These are phyloP conservation scores for Lenzites betulinus DNA, from an alignment of 768 basidiomycete genomes.

Conservation along the genomic window DNA sequence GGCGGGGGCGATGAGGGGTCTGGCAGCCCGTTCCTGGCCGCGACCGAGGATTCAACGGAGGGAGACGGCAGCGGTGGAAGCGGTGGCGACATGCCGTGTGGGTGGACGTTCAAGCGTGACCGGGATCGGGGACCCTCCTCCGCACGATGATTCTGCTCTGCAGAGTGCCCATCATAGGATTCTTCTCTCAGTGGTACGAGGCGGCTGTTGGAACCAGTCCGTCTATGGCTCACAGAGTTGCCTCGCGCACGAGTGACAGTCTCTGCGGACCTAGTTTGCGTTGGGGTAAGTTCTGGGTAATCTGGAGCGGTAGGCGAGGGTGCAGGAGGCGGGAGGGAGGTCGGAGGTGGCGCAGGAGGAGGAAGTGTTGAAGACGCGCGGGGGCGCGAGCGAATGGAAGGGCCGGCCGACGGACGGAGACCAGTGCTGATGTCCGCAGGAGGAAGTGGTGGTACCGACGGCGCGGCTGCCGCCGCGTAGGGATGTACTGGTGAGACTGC, in stretches of 20 bases:
- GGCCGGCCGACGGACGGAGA: constrained; percentile 8
- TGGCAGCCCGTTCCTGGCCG: constrained; percentile 5
- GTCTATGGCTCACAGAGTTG: constrained; percentile 52
- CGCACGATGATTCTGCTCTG: constrained; percentile 15
- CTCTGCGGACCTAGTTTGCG: constrained; percentile 38
- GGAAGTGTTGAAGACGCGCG: constrained; percentile 62
- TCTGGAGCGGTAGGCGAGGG: constrained; percentile 38
- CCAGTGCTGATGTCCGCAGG: not conserved
- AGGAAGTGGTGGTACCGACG: constrained; percentile 8
- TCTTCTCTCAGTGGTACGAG: constrained; percentile 69
- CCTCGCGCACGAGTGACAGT: constrained; percentile 45
- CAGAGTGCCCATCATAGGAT: constrained; percentile 39
- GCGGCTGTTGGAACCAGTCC: constrained; percentile 57
- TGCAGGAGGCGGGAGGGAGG: constrained; percentile 60
- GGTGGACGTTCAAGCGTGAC: constrained; percentile 34
- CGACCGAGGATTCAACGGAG: constrained; percentile 20
- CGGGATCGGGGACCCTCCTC: constrained; percentile 28
- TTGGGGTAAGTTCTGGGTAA: constrained; percentile 32
- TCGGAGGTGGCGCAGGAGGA: constrained; percentile 66
- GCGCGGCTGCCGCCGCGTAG: constrained; percentile 20
- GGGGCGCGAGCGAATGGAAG: constrained; percentile 37
- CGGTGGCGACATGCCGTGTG: constrained; percentile 21
- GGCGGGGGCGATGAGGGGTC: constrained; percentile 42
- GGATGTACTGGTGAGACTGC: constrained; percentile 21
- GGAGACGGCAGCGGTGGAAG: constrained; percentile 67